A percentile compares a stretch with the other conserved stretches of the same genome.
Evolutionary conservation across 176 grass and related monocot species (phyloP).

Genomic region (Metroxylon sagu): DNA sequence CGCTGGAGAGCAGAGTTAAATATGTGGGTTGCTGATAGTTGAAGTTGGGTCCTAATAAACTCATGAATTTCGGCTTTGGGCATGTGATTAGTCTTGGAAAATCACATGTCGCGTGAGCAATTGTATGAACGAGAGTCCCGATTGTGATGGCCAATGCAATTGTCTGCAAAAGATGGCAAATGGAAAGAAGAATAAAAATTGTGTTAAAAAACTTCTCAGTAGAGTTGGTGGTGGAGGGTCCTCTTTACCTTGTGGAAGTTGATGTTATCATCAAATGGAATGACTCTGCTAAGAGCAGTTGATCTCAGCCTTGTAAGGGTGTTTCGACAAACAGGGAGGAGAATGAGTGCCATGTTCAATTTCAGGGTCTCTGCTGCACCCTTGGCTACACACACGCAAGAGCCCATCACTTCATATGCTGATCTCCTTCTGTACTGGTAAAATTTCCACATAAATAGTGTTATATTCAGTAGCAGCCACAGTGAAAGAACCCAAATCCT

Average conservation of each 20-base stretch:
- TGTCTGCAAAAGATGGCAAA: constrained; percentile 21
- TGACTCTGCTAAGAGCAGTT: constrained; percentile 44
- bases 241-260: constrained; percentile 87
- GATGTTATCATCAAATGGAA: constrained; percentile 97
- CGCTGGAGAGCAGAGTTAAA: constrained; percentile 42
- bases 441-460: constrained; percentile 70
- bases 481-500: constrained; percentile 74
- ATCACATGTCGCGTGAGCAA: constrained; percentile 80
- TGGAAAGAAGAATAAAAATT: no score
- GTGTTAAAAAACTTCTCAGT: no score
- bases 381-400: constrained; percentile 89
- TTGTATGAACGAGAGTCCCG: constrained; percentile 56
- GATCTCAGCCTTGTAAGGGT: constrained; percentile 78
- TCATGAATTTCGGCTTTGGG: constrained; percentile 55
- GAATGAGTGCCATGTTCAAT: constrained; percentile 96
- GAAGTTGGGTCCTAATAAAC: constrained; percentile 53
- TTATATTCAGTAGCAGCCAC: constrained; percentile 54
- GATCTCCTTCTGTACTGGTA: constrained; percentile 63
- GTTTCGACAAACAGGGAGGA: constrained; percentile 88
- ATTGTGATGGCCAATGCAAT: constrained; percentile 51
- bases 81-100: constrained; percentile 73
- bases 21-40: constrained; percentile 76
- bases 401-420: constrained; percentile 87
- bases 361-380: constrained; percentile 90
- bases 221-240: neutral